These are phyloP conservation scores for Aspergillus uvarum DNA, from an alignment of 2,329 filamentous ascomycete species.

Conservation along the genomic window DNA sequence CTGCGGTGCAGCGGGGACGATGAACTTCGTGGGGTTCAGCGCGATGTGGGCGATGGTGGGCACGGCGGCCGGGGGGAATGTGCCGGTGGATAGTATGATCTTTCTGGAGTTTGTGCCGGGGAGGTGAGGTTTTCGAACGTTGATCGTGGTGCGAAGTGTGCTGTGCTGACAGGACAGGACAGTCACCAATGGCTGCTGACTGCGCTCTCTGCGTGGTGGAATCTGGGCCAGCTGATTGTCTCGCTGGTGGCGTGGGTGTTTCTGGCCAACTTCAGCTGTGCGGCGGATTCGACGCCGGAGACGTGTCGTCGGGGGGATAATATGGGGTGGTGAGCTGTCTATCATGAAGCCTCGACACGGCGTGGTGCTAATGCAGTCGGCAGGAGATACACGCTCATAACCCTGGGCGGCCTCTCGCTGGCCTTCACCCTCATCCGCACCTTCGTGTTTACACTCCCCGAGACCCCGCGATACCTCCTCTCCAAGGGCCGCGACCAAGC, in stretches of 20 bases:
- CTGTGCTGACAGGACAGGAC: neutral
- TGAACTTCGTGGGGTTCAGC: slow-evolving; percentile 30
- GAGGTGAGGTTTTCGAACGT: slow-evolving; percentile 12
- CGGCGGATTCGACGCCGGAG: slow-evolving; percentile 23
- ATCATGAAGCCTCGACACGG: too few relatives aligned
- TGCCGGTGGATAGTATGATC: slow-evolving; percentile 30
- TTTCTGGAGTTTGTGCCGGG: slow-evolving; percentile 32
- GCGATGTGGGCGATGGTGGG: slow-evolving; percentile 31
- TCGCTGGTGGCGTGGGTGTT: slow-evolving; percentile 32
- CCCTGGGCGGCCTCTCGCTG: slow-evolving; percentile 26
- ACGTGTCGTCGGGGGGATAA: slow-evolving; percentile 25
- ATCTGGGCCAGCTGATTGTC: slow-evolving; percentile 45
- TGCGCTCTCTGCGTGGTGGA: slow-evolving; percentile 51
- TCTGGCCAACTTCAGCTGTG: slow-evolving; percentile 30
- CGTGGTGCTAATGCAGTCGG: neutral
- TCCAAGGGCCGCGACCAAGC: slow-evolving; percentile 43
- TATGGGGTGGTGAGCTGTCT: slow-evolving; percentile 37
- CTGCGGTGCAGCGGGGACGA: slow-evolving; percentile 25
- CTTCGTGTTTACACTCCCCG: slow-evolving; percentile 31
- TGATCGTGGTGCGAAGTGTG: too few relatives aligned
- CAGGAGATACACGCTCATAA: slow-evolving; percentile 30
- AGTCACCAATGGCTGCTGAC: slow-evolving; percentile 31
- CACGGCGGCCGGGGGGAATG: slow-evolving; percentile 30
- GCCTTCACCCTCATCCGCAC: slow-evolving; percentile 28
- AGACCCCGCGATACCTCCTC: slow-evolving; percentile 31